Percentiles rank a stretch among this genome's conserved stretches.
phyloP scores from a whole-genome alignment of 331 rosid genomes.

The Cydonia oblonga region DNA sequence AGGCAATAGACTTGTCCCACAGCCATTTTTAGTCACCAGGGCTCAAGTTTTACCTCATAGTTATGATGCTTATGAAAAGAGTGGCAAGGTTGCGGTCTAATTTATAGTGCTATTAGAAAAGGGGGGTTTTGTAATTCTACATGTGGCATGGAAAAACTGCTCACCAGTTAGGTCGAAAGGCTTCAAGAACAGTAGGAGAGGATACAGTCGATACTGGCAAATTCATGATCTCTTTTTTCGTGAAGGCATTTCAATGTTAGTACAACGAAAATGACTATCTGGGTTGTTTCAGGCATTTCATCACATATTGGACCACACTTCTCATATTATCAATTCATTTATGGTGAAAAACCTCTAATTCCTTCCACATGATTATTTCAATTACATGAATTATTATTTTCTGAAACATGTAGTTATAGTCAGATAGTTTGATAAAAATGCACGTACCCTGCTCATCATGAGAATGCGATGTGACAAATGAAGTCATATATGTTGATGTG shows the following conservation, averaged over 20 bases:
- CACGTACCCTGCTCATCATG: neutral
- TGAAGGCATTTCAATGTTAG: neutral
- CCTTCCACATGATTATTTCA: neutral
- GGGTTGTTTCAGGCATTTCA: neutral
- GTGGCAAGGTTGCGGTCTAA: neutral
- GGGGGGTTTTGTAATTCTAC: neutral
- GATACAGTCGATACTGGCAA: neutral
- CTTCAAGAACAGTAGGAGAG: neutral
- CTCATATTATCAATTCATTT: neutral
- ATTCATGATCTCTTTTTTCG: neutral
- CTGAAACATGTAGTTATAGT: neutral
- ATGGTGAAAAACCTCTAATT: neutral
- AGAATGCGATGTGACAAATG: neutral
- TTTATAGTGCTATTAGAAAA: neutral
- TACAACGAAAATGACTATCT: neutral
- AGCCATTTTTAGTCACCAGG: neutral
- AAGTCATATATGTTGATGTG: neutral
- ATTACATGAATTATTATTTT: too few relatives aligned
- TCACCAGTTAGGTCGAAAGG: neutral
- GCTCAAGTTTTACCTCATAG: neutral
- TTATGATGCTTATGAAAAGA: neutral
- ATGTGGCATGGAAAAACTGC: neutral
- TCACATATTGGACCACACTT: neutral
- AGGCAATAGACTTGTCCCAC: neutral
- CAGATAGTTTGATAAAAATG: neutral